Evolutionary conservation across 805 yeast genomes (phyloP).

Genomic region (Nakazawaea sp.): DNA sequence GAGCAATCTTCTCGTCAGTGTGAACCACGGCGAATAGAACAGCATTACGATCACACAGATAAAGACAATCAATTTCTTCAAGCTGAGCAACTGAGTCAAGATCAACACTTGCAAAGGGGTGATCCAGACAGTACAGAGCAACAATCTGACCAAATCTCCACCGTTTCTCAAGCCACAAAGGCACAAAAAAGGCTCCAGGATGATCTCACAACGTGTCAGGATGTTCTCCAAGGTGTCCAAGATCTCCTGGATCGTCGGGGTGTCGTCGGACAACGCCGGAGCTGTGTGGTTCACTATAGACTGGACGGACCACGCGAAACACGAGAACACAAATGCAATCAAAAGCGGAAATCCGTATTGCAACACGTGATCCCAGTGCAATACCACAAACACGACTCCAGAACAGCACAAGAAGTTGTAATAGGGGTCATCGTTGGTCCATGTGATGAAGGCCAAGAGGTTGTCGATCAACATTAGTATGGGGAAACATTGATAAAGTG

Average conservation of each 20-base stretch:
- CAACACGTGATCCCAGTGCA: conserved; percentile 35
- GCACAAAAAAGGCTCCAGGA: conserved; percentile 31
- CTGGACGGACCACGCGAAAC: conserved; percentile 37
- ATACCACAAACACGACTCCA: conserved; percentile 28
- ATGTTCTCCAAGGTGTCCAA: conserved; percentile 40
- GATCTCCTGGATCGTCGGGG: conserved; percentile 48
- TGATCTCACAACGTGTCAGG: conserved; percentile 31
- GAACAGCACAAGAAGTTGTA: conserved; percentile 34
- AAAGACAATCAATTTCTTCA: conserved; percentile 27
- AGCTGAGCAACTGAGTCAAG: conserved; percentile 25
- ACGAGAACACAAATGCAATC: conserved; percentile 28
- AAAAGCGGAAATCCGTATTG: conserved; percentile 32
- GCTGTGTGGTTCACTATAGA: conserved; percentile 33
- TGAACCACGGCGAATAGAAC: conserved; percentile 42
- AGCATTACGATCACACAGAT: conserved; percentile 31
- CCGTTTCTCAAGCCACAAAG: conserved; percentile 6
- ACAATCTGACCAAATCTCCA: conserved; percentile 24
- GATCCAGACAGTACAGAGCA: conserved; percentile 24
- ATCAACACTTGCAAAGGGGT: conserved; percentile 39
- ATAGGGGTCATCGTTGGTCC: conserved; percentile 46
- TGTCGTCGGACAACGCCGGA: conserved; percentile 21
- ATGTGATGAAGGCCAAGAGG: conserved; percentile 37
- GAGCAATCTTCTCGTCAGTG: conserved; percentile 34
- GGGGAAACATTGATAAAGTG: conserved; percentile 41
- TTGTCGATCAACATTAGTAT: conserved; percentile 37